Base-by-base conservation (phyloP, 1,284 basidiomycete genomes). In the Papiliotrema fonsecae region DNA sequence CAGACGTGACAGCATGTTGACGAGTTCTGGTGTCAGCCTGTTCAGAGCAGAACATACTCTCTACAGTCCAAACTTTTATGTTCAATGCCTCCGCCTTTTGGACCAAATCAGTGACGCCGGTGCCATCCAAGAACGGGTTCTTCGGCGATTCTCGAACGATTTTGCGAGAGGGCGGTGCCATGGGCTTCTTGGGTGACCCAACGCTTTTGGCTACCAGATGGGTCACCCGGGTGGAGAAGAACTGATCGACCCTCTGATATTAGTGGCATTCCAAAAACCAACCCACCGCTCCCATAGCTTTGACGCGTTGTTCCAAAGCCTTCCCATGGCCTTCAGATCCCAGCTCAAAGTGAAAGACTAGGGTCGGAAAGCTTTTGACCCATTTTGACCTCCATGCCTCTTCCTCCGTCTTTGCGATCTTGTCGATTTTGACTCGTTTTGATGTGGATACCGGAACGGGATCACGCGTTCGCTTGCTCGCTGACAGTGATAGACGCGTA, bases 51-150 rank as follows among this genome's bases (percentile, higher is more conserved):
- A 36, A 86, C 86, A 62, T 79, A 92, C 67, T 88, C 77, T 81
- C 74, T 5, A 84, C 76, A 34, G 76, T 83, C 93, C 96, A 98
- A 26, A 97, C 82, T 74, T 97, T 97, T 72, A 91, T 87, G 31
- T 82, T 81, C 57, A 87, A 85, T 30, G 79, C 78, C 42, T 82
- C 75, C 2, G 92, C 91, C 67, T 92, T 89, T 49, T 79, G 74
- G 4, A 89, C 78, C 28, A 92, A 78, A 49, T 79, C 79, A 34
- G 79, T 77, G 39, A 71, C 67, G 18, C 76, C 75, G 39, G 63
- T 66, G 64, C 75, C 65, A 49, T 72, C 67, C 3, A 67, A 45
- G 50, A 66, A 69, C n/a, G 64, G 67, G 50, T 67, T 69, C 50
- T 61, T 63, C 26, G 53, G 55, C 10, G 54, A 61, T 26, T 54